Percentiles rank a stretch among this genome's conserved stretches.
Conservation (phyloP, 2,329 filamentous ascomycete species). For the Dryadomyces quercivorus region DNA sequence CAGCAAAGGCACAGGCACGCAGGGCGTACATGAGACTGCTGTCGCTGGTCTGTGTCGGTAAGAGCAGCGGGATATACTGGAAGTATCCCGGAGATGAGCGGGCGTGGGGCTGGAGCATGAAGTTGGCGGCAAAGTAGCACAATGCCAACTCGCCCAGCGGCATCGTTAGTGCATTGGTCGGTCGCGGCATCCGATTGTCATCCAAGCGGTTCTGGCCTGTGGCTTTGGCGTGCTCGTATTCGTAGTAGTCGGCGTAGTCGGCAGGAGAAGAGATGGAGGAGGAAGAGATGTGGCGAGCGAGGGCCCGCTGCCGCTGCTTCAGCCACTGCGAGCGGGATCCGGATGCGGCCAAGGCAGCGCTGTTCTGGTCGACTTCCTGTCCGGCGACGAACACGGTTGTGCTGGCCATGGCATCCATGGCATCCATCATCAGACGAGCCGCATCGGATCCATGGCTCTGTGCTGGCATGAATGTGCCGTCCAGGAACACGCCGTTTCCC, state of each 20-base stretch:
- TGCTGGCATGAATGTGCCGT: not conserved
- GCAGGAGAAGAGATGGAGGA: not conserved
- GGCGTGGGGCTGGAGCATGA: constrained; percentile 38
- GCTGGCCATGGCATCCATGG: not conserved
- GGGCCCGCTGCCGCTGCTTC: not conserved
- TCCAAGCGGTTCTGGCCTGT: not conserved
- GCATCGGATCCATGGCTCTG: not conserved
- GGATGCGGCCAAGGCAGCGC: not conserved
- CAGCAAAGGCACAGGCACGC: constrained; percentile 44
- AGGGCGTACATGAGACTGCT: constrained; percentile 38
- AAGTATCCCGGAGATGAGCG: constrained; percentile 40
- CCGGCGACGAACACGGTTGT: not conserved
- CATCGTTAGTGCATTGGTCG: constrained; percentile 24
- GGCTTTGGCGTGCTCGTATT: too few relatives aligned
- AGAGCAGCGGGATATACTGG: constrained; percentile 44
- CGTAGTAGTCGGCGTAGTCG: not conserved
- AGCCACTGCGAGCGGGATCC: not conserved
- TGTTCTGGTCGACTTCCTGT: not conserved
- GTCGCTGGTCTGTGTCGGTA: constrained; percentile 21
- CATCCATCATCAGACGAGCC: not conserved
- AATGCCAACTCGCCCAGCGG: constrained; percentile 41
- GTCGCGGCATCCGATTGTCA: not conserved
- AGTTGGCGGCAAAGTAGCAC: constrained; percentile 50
- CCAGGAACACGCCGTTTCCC: not conserved
- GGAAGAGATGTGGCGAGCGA: not conserved